Conservation (phyloP, 2,329 filamentous ascomycete genomes). For the Fusarium albidum region DNA sequence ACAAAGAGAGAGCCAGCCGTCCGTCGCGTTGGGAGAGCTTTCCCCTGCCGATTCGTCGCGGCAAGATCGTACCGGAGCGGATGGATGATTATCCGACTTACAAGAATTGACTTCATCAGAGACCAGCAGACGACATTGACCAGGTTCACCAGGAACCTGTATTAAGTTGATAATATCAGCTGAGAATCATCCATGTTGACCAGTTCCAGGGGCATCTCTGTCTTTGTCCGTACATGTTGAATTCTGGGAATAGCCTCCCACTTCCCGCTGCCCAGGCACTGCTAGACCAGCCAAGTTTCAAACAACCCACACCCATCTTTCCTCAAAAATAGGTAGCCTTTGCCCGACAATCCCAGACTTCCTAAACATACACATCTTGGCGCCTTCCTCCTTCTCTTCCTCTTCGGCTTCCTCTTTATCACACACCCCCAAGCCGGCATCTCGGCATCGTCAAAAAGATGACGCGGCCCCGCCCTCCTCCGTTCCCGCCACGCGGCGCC, state of each 20-base stretch:
- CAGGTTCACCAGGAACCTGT: no score
- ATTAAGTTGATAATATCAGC: no score
- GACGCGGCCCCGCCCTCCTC: conserved; percentile 38
- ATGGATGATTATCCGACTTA: conserved; percentile 36
- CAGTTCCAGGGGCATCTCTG: no score
- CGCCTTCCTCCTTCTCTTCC: neutral
- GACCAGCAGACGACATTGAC: neutral
- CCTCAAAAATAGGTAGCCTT: neutral
- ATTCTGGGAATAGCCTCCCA: no score
- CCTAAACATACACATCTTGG: neutral
- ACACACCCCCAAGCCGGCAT: conserved; percentile 26
- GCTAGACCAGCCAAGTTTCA: conserved; percentile 1
- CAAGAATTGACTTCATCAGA: neutral
- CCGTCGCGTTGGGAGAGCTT: conserved; percentile 35
- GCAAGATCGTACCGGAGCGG: conserved; percentile 21
- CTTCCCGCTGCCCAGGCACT: neutral
- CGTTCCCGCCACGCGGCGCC: conserved; percentile 25
- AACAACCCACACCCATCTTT: neutral
- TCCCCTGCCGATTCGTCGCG: no score
- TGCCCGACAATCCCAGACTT: neutral
- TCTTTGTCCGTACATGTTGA: no score
- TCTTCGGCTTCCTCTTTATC: no score
- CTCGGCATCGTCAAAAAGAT: conserved; percentile 32
- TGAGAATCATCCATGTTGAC: no score
- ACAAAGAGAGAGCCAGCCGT: conserved; percentile 31